These are phyloP conservation scores for Xerocomellus intermedius DNA, from an alignment of 768 basidiomycete species.

Conservation along the genomic window DNA sequence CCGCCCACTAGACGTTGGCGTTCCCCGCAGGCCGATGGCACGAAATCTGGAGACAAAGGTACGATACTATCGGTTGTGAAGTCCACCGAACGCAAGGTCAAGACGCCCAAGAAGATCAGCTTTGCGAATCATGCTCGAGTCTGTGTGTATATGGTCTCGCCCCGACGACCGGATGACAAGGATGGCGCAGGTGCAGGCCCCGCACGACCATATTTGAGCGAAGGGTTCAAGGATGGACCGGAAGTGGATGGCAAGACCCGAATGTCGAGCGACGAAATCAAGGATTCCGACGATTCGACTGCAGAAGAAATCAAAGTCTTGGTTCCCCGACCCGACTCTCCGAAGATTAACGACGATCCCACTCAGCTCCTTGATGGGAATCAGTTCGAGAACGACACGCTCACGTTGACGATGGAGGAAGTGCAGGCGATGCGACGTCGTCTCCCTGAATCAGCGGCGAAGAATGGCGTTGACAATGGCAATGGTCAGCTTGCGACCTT, in stretches of 20 bases:
- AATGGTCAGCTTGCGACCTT: conserved; percentile 13
- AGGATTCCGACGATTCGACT: not conserved
- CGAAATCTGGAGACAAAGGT: not conserved
- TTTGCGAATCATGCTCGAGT: conserved; percentile 25
- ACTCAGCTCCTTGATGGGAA: not conserved
- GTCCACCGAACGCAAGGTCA: conserved; percentile 9
- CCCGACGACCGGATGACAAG: not conserved
- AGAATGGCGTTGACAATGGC: conserved; percentile 1
- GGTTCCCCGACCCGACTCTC: not conserved
- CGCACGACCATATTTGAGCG: not conserved
- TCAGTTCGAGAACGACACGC: conserved; percentile 1
- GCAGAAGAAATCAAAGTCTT: not conserved
- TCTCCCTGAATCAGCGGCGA: conserved; percentile 9
- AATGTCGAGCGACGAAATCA: not conserved
- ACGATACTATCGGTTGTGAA: conserved; percentile 8
- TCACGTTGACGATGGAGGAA: conserved; percentile 20
- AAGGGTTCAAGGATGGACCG: not conserved
- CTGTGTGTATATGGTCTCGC: conserved; percentile 18
- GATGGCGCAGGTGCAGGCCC: not conserved
- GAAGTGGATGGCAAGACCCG: not conserved
- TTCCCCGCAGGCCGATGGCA: not conserved
- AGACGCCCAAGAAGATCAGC: conserved; percentile 27
- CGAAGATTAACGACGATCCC: not conserved
- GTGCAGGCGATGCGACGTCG: conserved; percentile 14
- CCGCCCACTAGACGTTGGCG: conserved; percentile 10